Conservation (phyloP, 1,284 basidiomycete genomes). For the Flammula alnicola region DNA sequence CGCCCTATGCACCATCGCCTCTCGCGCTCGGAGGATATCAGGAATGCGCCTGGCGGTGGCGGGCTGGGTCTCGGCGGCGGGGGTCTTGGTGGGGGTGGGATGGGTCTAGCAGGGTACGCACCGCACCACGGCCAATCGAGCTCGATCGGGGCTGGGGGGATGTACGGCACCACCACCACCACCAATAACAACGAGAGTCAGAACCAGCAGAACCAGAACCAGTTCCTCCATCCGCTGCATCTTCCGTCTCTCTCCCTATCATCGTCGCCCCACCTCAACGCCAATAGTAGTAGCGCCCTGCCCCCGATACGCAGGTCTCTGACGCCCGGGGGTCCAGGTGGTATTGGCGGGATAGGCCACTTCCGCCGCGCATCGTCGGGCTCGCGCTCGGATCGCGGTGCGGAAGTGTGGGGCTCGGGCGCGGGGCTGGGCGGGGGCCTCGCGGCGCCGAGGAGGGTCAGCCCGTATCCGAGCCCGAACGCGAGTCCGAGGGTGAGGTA, state of each 20-base stretch:
- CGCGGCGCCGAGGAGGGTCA: constrained; percentile 34
- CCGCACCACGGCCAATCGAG: constrained; percentile 21
- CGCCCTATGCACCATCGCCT: constrained; percentile 55
- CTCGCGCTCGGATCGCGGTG: constrained; percentile 50
- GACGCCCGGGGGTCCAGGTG: constrained; percentile 15
- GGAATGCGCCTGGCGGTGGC: too few relatives aligned
- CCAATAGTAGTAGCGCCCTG: constrained; percentile 16
- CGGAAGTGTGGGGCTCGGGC: constrained; percentile 31
- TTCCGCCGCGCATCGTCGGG: constrained; percentile 66
- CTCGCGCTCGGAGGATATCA: constrained; percentile 57
- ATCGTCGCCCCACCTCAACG: constrained; percentile 4
- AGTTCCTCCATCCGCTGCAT: constrained; percentile 31
- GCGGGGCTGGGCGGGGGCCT: constrained; percentile 17
- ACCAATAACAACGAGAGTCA: constrained; percentile 17
- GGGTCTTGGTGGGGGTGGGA: not conserved
- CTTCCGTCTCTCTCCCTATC: constrained; percentile 39
- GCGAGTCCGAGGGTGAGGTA: constrained; percentile 47
- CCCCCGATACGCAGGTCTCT: constrained; percentile 22
- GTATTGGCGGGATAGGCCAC: constrained; percentile 39
- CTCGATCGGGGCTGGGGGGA: constrained; percentile 19
- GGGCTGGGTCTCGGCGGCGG: not conserved
- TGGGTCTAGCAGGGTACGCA: constrained; percentile 4
- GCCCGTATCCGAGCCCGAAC: constrained; percentile 63
- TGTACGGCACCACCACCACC: constrained; percentile 16
- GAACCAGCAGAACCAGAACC: too few relatives aligned